Conservation (phyloP, 1,284 basidiomycete species). For the Sparassis latifolia region DNA sequence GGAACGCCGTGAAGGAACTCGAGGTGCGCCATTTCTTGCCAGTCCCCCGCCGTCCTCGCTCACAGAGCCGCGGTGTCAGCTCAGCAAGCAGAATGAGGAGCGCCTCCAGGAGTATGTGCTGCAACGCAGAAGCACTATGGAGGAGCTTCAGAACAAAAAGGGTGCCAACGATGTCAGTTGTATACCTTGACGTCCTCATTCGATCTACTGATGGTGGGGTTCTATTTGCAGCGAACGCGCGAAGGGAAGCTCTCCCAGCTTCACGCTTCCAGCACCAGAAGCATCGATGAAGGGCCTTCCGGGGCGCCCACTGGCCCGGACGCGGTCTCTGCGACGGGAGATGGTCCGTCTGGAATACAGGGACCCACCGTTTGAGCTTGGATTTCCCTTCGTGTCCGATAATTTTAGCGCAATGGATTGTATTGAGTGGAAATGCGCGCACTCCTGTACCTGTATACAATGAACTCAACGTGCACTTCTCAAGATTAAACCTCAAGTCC, state of each 20-base stretch:
- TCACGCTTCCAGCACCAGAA: constrained; percentile 4
- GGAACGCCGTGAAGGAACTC: constrained; percentile 37
- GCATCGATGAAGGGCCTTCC: too few species aligned
- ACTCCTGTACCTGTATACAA: too few species aligned
- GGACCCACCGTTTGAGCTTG: too few species aligned
- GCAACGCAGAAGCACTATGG: constrained; percentile 18
- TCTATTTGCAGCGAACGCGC: constrained; percentile 5
- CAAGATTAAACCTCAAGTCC: too few species aligned
- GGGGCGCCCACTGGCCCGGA: too few species aligned
- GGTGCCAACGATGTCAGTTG: constrained; percentile 23
- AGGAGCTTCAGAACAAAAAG: constrained; percentile 24
- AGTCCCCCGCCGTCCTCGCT: not conserved
- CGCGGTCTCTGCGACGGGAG: too few species aligned
- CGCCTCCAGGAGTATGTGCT: constrained; percentile 22
- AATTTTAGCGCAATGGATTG: too few species aligned
- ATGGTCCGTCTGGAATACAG: too few species aligned
- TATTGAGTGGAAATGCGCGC: too few species aligned
- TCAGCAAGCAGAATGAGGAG: constrained; percentile 22
- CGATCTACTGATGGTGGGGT: not conserved
- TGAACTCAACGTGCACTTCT: too few species aligned
- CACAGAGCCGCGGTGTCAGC: constrained; percentile 8
- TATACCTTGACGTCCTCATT: not conserved
- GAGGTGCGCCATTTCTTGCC: constrained; percentile 28
- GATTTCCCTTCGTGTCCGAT: too few species aligned
- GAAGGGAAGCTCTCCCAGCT: constrained; percentile 24